Evolutionary conservation across 129 eudicot genomes (phyloP).

Genomic region (Flaveria trinervia): DNA sequence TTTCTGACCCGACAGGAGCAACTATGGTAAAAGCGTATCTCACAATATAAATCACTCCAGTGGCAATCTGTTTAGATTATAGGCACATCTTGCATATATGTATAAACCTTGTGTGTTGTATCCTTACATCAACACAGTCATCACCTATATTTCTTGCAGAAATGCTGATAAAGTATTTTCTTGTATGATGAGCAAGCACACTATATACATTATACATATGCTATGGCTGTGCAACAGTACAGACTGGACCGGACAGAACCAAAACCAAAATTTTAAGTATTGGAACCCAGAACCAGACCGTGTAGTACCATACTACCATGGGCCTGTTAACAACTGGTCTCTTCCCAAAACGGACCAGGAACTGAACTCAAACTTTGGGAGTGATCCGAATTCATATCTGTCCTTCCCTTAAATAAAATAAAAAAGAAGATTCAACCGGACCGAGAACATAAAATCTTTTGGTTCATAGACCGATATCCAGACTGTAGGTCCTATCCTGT

Average conservation of each 20-base stretch:
- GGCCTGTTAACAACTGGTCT: no score
- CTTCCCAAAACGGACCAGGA: no score
- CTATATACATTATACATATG: neutral
- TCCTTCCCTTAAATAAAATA: no score
- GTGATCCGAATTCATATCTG: no score
- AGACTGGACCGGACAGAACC: neutral
- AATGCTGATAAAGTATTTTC: slow-evolving; percentile 20
- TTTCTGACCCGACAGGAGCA: slow-evolving; percentile 93
- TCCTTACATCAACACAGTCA: slow-evolving; percentile 34
- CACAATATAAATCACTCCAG: slow-evolving; percentile 35
- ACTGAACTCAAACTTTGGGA: no score
- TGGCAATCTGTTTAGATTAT: slow-evolving; percentile 23
- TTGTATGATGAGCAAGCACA: slow-evolving; percentile 8
- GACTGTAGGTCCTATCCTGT: no score
- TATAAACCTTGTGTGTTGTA: slow-evolving; percentile 29
- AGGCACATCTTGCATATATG: slow-evolving; percentile 30
- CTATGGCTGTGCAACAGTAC: neutral
- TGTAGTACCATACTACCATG: no score
- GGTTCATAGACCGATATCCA: no score
- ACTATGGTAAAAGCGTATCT: slow-evolving; percentile 84
- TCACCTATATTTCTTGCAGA: slow-evolving; percentile 23
- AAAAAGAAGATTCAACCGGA: no score
- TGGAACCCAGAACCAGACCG: no score
- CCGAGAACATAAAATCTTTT: no score
- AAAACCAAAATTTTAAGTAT: no score